Conservation (phyloP, 2,329 filamentous ascomycete species). For the Paecilomyces formosus region DNA sequence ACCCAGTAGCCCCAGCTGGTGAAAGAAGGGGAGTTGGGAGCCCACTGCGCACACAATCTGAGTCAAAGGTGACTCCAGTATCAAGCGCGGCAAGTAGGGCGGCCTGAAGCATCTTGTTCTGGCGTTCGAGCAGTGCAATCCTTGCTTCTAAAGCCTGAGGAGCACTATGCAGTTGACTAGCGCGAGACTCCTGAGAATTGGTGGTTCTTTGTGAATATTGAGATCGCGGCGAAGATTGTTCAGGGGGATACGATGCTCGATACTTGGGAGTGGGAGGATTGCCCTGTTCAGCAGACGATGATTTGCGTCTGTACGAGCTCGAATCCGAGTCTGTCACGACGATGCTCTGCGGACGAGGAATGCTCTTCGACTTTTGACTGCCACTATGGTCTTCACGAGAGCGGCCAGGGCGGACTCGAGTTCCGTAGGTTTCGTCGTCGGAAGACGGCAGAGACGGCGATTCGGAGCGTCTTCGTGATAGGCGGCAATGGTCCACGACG, state of each 20-base stretch:
- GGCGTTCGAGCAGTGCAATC: conserved; percentile 32
- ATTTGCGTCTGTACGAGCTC: not conserved
- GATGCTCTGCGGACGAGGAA: conserved; percentile 1
- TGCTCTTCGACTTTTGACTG: not conserved
- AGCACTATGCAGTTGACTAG: conserved; percentile 2
- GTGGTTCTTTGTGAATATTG: conserved; percentile 15
- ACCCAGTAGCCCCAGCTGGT: not conserved
- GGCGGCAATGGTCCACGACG: conserved; percentile 12
- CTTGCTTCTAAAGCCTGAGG: conserved; percentile 28
- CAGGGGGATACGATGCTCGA: not conserved
- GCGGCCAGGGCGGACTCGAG: conserved; percentile 5
- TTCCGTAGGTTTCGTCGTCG: conserved; percentile 29
- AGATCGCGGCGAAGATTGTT: conserved; percentile 16
- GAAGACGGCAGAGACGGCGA: conserved; percentile 32
- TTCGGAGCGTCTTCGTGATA: conserved; percentile 14
- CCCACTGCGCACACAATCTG: conserved; percentile 17
- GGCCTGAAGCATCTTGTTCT: conserved; percentile 36
- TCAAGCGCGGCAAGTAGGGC: conserved; percentile 34
- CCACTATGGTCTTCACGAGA: not conserved
- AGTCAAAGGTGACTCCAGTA: conserved; percentile 24
- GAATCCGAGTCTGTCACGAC: not conserved
- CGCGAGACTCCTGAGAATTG: conserved; percentile 13
- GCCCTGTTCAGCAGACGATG: not conserved
- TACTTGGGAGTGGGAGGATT: not conserved
- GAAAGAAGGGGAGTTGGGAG: conserved; percentile 3